Evolutionary conservation across 163 green algal species (phyloP).

Genomic region (Scenedesmus sp.): DNA sequence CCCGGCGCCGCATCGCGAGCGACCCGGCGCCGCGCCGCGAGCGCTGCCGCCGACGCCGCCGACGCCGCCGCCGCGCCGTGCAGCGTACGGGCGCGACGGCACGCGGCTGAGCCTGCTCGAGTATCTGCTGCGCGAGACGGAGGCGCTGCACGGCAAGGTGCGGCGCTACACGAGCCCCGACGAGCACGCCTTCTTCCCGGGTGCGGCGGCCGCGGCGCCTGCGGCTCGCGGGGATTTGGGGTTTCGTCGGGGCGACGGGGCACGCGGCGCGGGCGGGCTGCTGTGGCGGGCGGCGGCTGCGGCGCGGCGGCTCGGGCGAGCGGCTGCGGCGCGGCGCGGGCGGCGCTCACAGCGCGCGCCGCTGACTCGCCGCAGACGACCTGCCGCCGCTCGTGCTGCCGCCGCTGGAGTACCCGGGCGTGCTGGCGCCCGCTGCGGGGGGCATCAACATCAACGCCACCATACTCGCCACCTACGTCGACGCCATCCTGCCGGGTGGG

Average conservation of each 20-base stretch:
- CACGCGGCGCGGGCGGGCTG: too few species aligned
- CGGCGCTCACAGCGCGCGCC: too few species aligned
- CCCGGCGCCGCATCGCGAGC: too few species aligned
- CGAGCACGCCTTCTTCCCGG: slow-evolving; percentile 97
- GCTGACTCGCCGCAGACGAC: slow-evolving; percentile 38
- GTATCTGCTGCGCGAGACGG: slow-evolving; percentile 93
- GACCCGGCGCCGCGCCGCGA: too few species aligned
- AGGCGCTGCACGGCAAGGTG: slow-evolving; percentile 90
- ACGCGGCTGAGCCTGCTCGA: slow-evolving; percentile 86
- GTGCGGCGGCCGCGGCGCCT: too few species aligned
- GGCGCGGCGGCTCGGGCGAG: not conserved
- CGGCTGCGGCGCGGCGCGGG: not conserved
- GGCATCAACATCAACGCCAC: slow-evolving; percentile 93
- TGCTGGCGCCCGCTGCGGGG: slow-evolving; percentile 73
- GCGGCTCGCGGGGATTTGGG: too few species aligned
- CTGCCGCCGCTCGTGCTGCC: slow-evolving; percentile 56
- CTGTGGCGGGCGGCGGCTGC: too few species aligned
- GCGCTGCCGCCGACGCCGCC: too few species aligned
- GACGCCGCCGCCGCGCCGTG: too few species aligned
- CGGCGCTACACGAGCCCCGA: slow-evolving; percentile 92
- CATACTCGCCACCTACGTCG: slow-evolving; percentile 90
- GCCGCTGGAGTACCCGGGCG: slow-evolving; percentile 61
- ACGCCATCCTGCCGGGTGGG: slow-evolving; percentile 80
- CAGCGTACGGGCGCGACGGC: slow-evolving; percentile 63
- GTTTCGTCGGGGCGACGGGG: too few species aligned